These are phyloP conservation scores for Fusarium camptoceras DNA, from an alignment of 2,329 filamentous ascomycete genomes.

Conservation along the genomic window DNA sequence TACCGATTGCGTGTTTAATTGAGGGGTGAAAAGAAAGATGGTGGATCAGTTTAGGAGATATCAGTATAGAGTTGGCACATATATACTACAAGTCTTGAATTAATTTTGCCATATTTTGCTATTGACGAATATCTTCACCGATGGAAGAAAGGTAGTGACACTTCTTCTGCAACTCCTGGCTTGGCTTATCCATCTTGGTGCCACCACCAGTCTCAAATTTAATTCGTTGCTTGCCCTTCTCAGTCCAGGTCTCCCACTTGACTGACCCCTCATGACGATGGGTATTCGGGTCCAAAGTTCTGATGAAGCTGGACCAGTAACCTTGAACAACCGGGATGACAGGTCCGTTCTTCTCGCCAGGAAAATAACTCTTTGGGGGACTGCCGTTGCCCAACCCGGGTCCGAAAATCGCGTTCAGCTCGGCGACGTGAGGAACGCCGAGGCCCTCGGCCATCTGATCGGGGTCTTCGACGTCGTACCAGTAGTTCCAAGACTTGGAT, in stretches of 20 bases:
- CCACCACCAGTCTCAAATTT: conserved; percentile 56
- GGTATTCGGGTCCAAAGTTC: conserved; percentile 72
- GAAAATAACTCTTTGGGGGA: conserved; percentile 66
- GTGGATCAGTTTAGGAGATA: too few species aligned
- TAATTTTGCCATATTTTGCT: too few species aligned
- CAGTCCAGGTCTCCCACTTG: conserved; percentile 56
- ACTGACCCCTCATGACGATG: conserved; percentile 50
- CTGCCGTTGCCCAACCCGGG: conserved; percentile 60
- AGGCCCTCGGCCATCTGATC: conserved; percentile 62
- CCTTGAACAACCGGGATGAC: conserved; percentile 72
- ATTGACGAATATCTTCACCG: conserved; percentile 30
- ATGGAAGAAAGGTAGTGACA: conserved; percentile 42
- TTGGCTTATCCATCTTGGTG: conserved; percentile 55
- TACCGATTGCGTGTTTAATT: too few species aligned
- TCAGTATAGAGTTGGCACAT: too few species aligned
- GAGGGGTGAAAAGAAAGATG: too few species aligned
- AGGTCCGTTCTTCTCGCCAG: conserved; percentile 62
- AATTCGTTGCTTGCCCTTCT: conserved; percentile 48
- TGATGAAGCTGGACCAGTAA: conserved; percentile 82
- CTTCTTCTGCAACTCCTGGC: conserved; percentile 40
- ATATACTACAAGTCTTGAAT: too few species aligned
- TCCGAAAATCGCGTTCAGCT: conserved; percentile 76
- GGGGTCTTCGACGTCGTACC: conserved; percentile 74
- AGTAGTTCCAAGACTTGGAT: conserved; percentile 72
- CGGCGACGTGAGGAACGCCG: conserved; percentile 76